Conservation (phyloP, 2,329 filamentous ascomycete species). For the Lithohypha guttulata region DNA sequence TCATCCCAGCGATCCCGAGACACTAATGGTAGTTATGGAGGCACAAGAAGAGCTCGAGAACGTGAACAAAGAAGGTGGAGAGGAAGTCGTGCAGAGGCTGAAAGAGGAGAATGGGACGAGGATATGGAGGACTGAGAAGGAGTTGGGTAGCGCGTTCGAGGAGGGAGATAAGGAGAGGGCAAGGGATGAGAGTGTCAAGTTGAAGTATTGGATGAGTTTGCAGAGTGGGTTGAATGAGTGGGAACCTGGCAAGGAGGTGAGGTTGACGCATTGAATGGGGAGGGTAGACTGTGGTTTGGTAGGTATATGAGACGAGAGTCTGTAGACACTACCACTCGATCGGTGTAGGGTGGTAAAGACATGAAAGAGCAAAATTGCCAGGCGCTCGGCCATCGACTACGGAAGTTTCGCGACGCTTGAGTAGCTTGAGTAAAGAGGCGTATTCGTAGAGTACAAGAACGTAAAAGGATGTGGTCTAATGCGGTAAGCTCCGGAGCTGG, state of each 20-base stretch:
- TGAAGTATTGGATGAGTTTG: slow-evolving; percentile 89
- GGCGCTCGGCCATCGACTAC: too few relatives aligned
- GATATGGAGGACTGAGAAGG: slow-evolving; percentile 51
- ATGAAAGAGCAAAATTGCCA: too few relatives aligned
- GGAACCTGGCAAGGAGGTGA: slow-evolving; percentile 62
- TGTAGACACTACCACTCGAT: too few relatives aligned
- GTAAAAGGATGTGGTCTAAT: too few relatives aligned
- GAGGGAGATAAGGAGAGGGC: slow-evolving; percentile 56
- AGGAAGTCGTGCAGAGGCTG: slow-evolving; percentile 55
- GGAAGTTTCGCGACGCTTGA: too few relatives aligned
- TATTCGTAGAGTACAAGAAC: too few relatives aligned
- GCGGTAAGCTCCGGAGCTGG: too few relatives aligned
- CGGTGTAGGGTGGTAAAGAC: too few relatives aligned
- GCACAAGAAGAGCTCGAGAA: slow-evolving; percentile 65
- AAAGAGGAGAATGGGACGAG: slow-evolving; percentile 56
- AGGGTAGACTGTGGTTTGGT: too few relatives aligned
- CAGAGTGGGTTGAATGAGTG: slow-evolving; percentile 68
- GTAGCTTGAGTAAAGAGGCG: too few relatives aligned
- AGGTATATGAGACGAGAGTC: too few relatives aligned
- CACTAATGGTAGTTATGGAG: slow-evolving; percentile 81
- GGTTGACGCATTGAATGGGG: slow-evolving; percentile 43
- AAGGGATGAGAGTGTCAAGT: slow-evolving; percentile 58
- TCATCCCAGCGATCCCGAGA: slow-evolving; percentile 55
- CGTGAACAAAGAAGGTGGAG: slow-evolving; percentile 33
- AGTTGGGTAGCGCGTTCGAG: slow-evolving; percentile 55